Evolutionary conservation across 228 moss, liverwort and hornwort species (phyloP).

Genomic region (Sphagnum fallax): DNA sequence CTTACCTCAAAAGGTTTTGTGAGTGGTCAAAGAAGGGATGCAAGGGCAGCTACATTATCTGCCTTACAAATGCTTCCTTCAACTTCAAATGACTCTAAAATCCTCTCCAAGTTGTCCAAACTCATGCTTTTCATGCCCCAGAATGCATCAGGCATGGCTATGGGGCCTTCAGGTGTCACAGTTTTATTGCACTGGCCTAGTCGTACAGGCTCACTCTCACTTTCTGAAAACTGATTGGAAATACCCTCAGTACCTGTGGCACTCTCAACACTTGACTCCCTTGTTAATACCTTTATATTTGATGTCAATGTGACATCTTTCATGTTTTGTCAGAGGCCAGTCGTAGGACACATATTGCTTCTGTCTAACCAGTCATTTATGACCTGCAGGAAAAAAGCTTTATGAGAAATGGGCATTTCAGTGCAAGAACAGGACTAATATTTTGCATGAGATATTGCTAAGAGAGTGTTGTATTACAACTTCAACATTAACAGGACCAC

Average conservation of each 20-base stretch:
- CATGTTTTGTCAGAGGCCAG: conserved; percentile 4
- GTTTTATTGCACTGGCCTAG: neutral
- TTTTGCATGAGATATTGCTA: neutral
- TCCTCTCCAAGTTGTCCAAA: neutral
- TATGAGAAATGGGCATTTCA: neutral
- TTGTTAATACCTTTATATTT: neutral
- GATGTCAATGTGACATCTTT: neutral
- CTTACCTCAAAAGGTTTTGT: conserved; percentile 32
- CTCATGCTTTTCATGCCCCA: conserved; percentile 1
- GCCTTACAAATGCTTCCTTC: conserved; percentile 10
- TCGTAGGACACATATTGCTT: neutral
- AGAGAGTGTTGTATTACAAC: neutral
- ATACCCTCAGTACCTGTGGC: neutral
- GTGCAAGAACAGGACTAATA: neutral
- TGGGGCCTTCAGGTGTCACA: conserved; percentile 1
- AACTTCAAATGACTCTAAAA: conserved; percentile 11
- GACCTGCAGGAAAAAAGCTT: conserved; percentile 16
- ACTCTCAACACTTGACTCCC: neutral
- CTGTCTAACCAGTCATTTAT: conserved; percentile 33
- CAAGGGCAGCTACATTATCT: conserved; percentile 23
- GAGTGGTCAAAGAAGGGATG: conserved; percentile 23
- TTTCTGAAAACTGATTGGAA: neutral
- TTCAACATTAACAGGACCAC: neutral
- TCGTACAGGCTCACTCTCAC: neutral
- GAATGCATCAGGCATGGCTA: conserved; percentile 3